phyloP scores from a whole-genome alignment of 1,284 basidiomycete species.

The Papiliotrema nemorosa region DNA sequence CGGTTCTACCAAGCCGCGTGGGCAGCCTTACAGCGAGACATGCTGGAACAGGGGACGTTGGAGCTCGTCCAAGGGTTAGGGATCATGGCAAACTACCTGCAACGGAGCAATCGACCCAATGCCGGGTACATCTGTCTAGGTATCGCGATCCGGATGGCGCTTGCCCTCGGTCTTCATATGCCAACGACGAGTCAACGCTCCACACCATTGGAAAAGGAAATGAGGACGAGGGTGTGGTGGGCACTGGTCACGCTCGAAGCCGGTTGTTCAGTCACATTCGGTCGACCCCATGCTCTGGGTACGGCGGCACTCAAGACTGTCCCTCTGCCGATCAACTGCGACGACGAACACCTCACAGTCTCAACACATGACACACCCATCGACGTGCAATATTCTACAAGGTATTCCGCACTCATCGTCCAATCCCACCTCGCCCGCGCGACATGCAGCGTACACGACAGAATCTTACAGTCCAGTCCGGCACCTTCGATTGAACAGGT shows the following conservation, averaged over 20 bases:
- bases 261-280: constrained; percentile 25
- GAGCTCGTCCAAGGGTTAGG: constrained; percentile 24
- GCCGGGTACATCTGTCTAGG: constrained; percentile 24
- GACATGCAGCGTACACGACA: constrained; percentile 14
- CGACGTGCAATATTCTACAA: constrained; percentile 6
- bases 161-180: constrained; percentile 21
- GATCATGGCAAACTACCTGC: constrained; percentile 33
- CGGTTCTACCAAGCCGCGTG: constrained; percentile 20
- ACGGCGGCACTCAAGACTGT: constrained; percentile 6
- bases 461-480: constrained; percentile 15
- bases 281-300: constrained; percentile 18
- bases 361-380: constrained; percentile 8
- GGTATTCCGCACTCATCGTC: constrained; percentile 22
- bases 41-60: constrained; percentile 22
- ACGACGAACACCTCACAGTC: constrained; percentile 25
- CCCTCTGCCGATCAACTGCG: constrained; percentile 18
- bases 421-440: constrained; percentile 19
- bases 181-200: constrained; percentile 5
- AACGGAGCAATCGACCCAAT: constrained; percentile 24
- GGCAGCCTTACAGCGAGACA: constrained; percentile 10
- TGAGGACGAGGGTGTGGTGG: constrained; percentile 23
- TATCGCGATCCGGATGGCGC: constrained; percentile 16
- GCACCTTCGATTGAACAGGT: constrained; percentile 21
- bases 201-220: constrained; percentile 17
- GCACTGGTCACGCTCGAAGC: constrained; percentile 19